Percentiles rank a stretch among this genome's conserved stretches.
phyloP scores from a whole-genome alignment of 1,139 yeast genomes.

The Blastobotrys illinoisensis region DNA sequence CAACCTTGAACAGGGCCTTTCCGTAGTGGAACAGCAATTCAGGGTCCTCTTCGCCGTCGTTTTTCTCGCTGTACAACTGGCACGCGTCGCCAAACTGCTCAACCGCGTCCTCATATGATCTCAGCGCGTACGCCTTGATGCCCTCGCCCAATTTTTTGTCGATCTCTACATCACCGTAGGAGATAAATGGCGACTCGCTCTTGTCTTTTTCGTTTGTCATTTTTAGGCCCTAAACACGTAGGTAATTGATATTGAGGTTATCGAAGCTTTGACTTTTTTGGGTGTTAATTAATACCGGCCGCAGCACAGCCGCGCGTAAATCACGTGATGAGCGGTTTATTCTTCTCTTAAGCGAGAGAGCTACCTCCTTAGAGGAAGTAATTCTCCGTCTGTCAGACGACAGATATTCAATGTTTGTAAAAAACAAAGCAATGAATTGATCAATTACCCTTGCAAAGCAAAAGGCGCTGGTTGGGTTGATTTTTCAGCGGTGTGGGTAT shows the following conservation, averaged over 20 bases:
- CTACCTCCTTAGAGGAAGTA: too few relatives aligned
- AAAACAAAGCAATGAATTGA: too few relatives aligned
- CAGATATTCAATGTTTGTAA: too few relatives aligned
- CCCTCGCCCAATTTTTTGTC: constrained; percentile 51
- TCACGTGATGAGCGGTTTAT: neutral
- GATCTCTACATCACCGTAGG: constrained; percentile 30
- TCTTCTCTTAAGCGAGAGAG: too few relatives aligned
- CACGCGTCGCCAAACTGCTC: constrained; percentile 75
- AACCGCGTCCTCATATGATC: constrained; percentile 63
- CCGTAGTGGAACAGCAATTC: constrained; percentile 74
- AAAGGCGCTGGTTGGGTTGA: too few relatives aligned
- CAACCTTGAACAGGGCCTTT: constrained; percentile 70
- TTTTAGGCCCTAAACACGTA: neutral
- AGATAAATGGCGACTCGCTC: neutral
- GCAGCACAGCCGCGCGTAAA: neutral
- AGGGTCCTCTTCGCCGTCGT: constrained; percentile 59
- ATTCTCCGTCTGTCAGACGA: too few relatives aligned
- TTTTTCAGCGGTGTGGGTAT: too few relatives aligned
- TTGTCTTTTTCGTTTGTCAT: neutral
- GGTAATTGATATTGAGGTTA: neutral
- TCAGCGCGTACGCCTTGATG: constrained; percentile 53
- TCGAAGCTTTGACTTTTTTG: neutral
- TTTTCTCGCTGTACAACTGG: constrained; percentile 45
- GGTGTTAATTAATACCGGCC: neutral
- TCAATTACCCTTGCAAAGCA: too few relatives aligned